Percentiles rank a stretch among this genome's conserved stretches.
Evolutionary conservation across 2,329 filamentous ascomycete species (phyloP).

Genomic region (Conoideocrella luteorostrata): DNA sequence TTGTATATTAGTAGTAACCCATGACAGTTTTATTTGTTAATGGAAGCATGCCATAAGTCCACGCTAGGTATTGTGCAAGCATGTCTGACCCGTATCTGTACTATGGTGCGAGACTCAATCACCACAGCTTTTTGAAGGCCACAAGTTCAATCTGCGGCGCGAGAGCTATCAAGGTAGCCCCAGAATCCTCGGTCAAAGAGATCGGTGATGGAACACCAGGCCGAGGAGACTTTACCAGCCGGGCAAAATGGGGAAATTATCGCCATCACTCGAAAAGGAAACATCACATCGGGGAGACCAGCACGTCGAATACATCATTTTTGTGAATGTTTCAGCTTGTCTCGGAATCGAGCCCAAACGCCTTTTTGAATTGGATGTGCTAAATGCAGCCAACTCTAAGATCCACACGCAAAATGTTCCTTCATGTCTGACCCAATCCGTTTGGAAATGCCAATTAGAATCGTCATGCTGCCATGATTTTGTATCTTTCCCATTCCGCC

Average conservation of each 20-base stretch:
- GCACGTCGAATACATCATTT: not conserved
- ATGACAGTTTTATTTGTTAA: not conserved
- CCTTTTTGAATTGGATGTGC: slow-evolving; percentile 37
- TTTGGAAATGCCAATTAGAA: slow-evolving; percentile 12
- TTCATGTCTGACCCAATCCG: slow-evolving; percentile 30
- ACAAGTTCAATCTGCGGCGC: slow-evolving; percentile 49
- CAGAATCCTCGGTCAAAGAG: slow-evolving; percentile 44
- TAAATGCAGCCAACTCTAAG: slow-evolving; percentile 38
- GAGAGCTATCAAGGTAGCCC: slow-evolving; percentile 51
- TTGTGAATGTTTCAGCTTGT: slow-evolving; percentile 22
- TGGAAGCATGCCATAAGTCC: not conserved
- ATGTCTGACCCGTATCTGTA: slow-evolving; percentile 65
- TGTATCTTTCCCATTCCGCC: not conserved
- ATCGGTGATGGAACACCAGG: slow-evolving; percentile 23
- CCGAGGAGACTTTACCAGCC: slow-evolving; percentile 53
- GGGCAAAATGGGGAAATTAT: too few species aligned
- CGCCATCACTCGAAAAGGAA: not conserved
- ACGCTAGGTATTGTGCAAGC: slow-evolving; percentile 11
- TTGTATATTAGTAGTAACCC: too few species aligned
- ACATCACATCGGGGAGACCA: slow-evolving; percentile 5
- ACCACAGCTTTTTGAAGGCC: slow-evolving; percentile 57
- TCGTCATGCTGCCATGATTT: slow-evolving; percentile 7
- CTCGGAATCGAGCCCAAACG: slow-evolving; percentile 40
- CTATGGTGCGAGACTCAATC: slow-evolving; percentile 47
- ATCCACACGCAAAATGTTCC: slow-evolving; percentile 20